phyloP scores from a whole-genome alignment of 257 asterid species.

The Solanum rostratum region DNA sequence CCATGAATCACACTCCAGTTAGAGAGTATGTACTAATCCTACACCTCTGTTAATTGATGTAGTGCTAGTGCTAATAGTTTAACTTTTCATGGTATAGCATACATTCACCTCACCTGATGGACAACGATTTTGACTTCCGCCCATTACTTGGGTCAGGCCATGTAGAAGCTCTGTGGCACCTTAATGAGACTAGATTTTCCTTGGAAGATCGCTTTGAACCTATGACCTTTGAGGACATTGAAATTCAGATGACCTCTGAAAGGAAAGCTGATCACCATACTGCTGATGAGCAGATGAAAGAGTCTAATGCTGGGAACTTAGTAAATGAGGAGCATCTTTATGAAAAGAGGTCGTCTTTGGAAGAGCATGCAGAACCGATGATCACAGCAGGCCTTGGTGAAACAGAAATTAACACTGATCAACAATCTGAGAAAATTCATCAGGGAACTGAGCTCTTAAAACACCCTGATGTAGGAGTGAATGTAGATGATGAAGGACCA shows the following conservation, averaged over 20 bases:
- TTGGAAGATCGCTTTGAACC: constrained; percentile 51
- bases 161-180: constrained; percentile 24
- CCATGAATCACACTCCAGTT: constrained; percentile 41
- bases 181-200: constrained; percentile 25
- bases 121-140: constrained; percentile 9
- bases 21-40: constrained; percentile 45
- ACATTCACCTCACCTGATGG: constrained; percentile 24
- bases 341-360: constrained; percentile 10
- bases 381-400: constrained; percentile 18
- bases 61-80: background rate
- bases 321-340: background rate
- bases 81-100: constrained; percentile 37
- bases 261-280: constrained; percentile 16
- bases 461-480: background rate
- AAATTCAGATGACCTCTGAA: constrained; percentile 19
- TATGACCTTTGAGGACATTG: constrained; percentile 33
- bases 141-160: constrained; percentile 10
- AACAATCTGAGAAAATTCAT: constrained; percentile 10
- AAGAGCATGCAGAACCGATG: constrained; percentile 30
- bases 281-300: constrained; percentile 10
- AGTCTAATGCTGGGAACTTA: background rate
- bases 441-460: constrained; percentile 13
- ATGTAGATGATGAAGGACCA: constrained; percentile 15
- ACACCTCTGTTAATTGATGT: background rate
- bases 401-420: constrained; percentile 19